Conservation (phyloP, 768 basidiomycete genomes). For the Mrakia gelida region DNA sequence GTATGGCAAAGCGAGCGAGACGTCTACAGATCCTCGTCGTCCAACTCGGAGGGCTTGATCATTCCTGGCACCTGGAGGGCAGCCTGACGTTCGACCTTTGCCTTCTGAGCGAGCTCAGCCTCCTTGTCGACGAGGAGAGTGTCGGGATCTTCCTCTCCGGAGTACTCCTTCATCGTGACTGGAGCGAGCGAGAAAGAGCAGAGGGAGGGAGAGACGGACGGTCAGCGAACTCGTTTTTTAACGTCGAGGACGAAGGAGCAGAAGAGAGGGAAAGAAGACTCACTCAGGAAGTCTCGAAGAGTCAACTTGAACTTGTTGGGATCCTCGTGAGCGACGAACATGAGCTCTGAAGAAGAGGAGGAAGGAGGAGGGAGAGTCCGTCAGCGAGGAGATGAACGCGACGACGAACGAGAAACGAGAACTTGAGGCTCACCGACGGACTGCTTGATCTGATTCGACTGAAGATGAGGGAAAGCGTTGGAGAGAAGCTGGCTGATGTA, state of each 20-base stretch:
- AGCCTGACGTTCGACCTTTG: slow-evolving; percentile 75
- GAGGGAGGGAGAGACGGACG: neutral
- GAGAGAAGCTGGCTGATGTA: slow-evolving; percentile 82
- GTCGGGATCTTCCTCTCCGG: slow-evolving; percentile 78
- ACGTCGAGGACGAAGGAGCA: too few species aligned
- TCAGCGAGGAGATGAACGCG: neutral
- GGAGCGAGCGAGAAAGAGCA: neutral
- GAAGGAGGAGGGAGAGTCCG: neutral
- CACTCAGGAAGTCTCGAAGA: slow-evolving; percentile 85
- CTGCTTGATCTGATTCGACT: slow-evolving; percentile 53
- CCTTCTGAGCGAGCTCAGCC: slow-evolving; percentile 69
- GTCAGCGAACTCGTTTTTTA: neutral
- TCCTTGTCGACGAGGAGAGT: slow-evolving; percentile 93
- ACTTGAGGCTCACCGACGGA: slow-evolving; percentile 10
- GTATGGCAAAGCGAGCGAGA: too few species aligned
- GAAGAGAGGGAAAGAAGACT: neutral
- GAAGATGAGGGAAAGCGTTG: slow-evolving; percentile 87
- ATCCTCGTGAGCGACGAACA: slow-evolving; percentile 40
- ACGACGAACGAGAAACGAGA: neutral
- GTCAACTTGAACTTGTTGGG: slow-evolving; percentile 66
- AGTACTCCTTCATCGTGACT: slow-evolving; percentile 92
- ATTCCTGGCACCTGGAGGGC: slow-evolving; percentile 54
- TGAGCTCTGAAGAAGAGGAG: slow-evolving; percentile 19
- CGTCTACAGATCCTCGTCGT: slow-evolving; percentile 58
- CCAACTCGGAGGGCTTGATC: slow-evolving; percentile 90